These are phyloP conservation scores for Cornus suecica DNA, from an alignment of 148 eudicot genomes.

Conservation along the genomic window DNA sequence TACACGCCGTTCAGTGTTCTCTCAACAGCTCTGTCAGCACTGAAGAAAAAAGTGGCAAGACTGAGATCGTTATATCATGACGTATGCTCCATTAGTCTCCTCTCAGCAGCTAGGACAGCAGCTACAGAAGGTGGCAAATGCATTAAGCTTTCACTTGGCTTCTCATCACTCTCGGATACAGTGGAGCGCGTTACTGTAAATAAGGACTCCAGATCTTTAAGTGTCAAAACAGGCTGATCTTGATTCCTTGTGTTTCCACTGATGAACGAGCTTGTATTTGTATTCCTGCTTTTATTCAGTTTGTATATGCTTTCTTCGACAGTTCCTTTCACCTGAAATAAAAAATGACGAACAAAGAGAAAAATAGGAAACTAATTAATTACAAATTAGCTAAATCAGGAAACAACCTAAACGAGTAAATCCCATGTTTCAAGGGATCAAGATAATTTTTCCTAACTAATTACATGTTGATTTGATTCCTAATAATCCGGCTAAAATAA, in stretches of 20 bases:
- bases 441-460: too few relatives aligned
- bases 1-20: neutral
- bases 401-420: too few relatives aligned
- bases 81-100: conserved; percentile 40
- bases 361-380: neutral
- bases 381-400: too few relatives aligned
- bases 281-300: conserved; percentile 61
- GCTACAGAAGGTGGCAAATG: conserved; percentile 82
- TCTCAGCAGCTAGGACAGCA: conserved; percentile 87
- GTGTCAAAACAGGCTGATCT: conserved; percentile 78
- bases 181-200: conserved; percentile 41
- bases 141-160: conserved; percentile 40
- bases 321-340: conserved; percentile 70
- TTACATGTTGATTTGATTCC: too few relatives aligned
- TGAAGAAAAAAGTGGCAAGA: neutral
- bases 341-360: neutral
- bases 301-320: conserved; percentile 94
- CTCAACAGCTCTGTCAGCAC: neutral
- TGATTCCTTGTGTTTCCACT: conserved; percentile 83
- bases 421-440: too few relatives aligned
- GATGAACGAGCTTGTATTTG: conserved; percentile 50
- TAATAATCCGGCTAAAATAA: too few relatives aligned
- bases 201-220: conserved; percentile 76
- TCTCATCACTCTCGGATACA: conserved; percentile 18
- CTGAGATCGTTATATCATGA: neutral